A percentile compares a stretch with the other conserved stretches of the same genome.
Evolutionary conservation across 371 early-diverging fungal genomes (phyloP).

Genomic region (Mortierella sp.): DNA sequence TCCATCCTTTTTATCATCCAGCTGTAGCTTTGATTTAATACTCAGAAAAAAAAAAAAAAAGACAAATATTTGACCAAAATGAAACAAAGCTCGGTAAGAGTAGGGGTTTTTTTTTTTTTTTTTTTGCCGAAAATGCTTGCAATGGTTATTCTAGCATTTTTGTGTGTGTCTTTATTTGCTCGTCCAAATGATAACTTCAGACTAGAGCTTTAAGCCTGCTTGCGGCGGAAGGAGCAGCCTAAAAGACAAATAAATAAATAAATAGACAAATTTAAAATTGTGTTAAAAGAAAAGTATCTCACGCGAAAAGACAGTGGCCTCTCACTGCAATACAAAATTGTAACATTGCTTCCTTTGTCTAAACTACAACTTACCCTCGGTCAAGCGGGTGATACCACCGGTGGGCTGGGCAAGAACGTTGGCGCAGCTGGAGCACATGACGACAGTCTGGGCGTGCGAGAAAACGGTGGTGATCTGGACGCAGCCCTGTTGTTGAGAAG

Average conservation of each 20-base stretch:
- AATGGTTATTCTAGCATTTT: too few species aligned
- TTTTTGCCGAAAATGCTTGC: too few species aligned
- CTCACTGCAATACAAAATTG: too few species aligned
- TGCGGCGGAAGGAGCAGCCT: slow-evolving; percentile 58
- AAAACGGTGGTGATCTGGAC: slow-evolving; percentile 98
- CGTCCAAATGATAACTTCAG: too few species aligned
- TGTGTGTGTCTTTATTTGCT: too few species aligned
- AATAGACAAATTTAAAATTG: neutral
- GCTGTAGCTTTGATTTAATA: too few species aligned
- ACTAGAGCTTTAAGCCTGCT: slow-evolving; percentile 45
- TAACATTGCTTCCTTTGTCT: neutral
- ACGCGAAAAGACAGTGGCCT: too few species aligned
- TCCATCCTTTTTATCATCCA: too few species aligned
- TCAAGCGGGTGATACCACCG: slow-evolving; percentile 99
- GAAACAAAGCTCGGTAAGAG: too few species aligned
- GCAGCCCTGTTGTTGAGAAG: slow-evolving; percentile 75
- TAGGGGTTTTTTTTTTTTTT: too few species aligned
- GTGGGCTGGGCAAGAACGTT: slow-evolving; percentile 99
- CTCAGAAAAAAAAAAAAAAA: too few species aligned
- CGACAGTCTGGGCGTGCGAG: slow-evolving; percentile 99
- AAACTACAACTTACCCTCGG: slow-evolving; percentile 74
- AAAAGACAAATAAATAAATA: slow-evolving; percentile 12
- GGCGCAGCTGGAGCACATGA: slow-evolving; percentile 97
- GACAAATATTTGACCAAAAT: too few species aligned
- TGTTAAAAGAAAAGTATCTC: neutral